Percentiles rank a stretch among this genome's conserved stretches.
Conservation (phyloP, 495 filamentous ascomycete genomes). For the Amphirosellinia nigrospora region DNA sequence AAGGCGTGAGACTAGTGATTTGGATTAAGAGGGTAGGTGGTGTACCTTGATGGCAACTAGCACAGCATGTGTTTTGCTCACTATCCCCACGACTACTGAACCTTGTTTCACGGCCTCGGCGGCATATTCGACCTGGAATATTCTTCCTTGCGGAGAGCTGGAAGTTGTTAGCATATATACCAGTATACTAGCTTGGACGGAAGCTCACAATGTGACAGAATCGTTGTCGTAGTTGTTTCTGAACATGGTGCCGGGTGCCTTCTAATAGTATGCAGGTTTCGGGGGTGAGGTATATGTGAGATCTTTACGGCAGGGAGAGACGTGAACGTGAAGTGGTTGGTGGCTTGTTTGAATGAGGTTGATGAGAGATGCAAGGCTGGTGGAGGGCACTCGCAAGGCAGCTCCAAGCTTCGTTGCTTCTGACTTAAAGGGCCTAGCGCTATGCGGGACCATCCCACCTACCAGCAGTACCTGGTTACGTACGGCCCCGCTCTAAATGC, state of each 20-base stretch:
- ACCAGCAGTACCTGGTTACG: neutral
- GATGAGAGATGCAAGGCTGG: conserved; percentile 36
- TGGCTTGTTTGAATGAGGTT: conserved; percentile 27
- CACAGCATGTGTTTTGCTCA: conserved; percentile 97
- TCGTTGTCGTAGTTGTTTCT: conserved; percentile 99
- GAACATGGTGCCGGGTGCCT: conserved; percentile 74
- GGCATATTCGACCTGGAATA: conserved; percentile 99
- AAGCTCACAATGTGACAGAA: conserved; percentile 93
- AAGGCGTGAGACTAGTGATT: neutral
- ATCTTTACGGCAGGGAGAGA: neutral
- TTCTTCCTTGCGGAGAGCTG: conserved; percentile 98
- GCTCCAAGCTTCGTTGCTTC: conserved; percentile 45
- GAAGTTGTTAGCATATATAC: conserved; percentile 23
- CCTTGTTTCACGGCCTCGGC: conserved; percentile 98
- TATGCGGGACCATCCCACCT: conserved; percentile 26
- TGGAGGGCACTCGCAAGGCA: conserved; percentile 36
- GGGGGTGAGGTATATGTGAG: conserved; percentile 3
- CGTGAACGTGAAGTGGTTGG: conserved; percentile 10
- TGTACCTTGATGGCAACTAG: conserved; percentile 94
- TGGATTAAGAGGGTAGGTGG: neutral
- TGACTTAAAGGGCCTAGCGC: conserved; percentile 33
- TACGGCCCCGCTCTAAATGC: neutral
- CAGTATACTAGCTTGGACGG: conserved; percentile 31
- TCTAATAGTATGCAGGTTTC: conserved; percentile 1
- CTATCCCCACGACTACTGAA: conserved; percentile 94